Evolutionary conservation across 148 eudicot genomes (phyloP), one percentile per base, ranked within the genome.

Genomic region (Chenopodium quinoa): DNA sequence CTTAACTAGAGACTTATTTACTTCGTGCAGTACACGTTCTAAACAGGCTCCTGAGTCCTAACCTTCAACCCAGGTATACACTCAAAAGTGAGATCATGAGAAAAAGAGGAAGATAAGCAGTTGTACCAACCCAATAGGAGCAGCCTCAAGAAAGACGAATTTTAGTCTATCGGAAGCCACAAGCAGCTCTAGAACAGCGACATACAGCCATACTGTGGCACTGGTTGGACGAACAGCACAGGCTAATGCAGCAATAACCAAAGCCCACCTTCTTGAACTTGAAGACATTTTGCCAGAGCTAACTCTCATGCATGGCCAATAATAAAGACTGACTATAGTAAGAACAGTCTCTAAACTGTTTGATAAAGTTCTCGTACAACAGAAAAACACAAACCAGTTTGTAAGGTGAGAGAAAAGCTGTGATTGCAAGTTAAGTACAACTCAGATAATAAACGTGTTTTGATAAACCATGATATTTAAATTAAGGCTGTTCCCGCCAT

Each of bases 381-480:
- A 96, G 91, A 88, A 96, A 88, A 96, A 91, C 90, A 96, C 85
- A 86, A 96, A 96, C 98, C 99, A 96, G 89, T 96, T 96, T 82
- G 88, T 79, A 84, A 94, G 78, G 88, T 91, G 90, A 74, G 95
- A 90, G 89, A 94, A 92, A 79, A 96, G 91, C 98, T 96, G 79
- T 52, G 78, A 79, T 32, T 31, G 73, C 8, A 9, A 86, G 89
- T 91, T 83, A 96, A 92, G 98, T 81, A 83, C 64, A 77, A 29
- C 85, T 76, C 54, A 34, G 25, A 84, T 47, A 78, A 69, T 4
- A 50, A 72, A 23, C 76, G 10, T 71, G 62, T 56, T 14, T 37
- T 11, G 10, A 48, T 47, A 60, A 70, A 32, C 23, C 22, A 70
- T 58, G 31, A 17, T 12, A 10, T 9, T 66, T 6, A 68, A 29